A percentile compares a stretch with the other conserved stretches of the same genome.
phyloP scores from a whole-genome alignment of 2,329 filamentous ascomycete genomes.

The Microdochium paspali region DNA sequence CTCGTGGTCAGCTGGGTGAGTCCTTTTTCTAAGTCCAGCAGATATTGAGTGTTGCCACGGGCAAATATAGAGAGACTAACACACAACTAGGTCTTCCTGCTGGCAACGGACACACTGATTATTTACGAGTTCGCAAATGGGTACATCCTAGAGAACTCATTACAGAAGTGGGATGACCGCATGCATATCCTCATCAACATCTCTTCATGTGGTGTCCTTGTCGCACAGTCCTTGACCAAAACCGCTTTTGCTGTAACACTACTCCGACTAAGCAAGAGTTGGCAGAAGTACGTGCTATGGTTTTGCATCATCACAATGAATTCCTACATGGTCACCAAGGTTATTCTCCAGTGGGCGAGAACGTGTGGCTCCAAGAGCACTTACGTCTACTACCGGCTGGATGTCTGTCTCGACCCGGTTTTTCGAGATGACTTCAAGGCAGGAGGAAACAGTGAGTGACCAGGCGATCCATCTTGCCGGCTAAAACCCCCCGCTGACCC shows the following conservation, averaged over 20 bases:
- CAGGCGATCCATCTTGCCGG: no score
- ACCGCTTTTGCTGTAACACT: conserved; percentile 27
- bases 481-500: no score
- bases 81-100: conserved; percentile 32
- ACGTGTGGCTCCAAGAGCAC: conserved; percentile 31
- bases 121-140: conserved; percentile 35
- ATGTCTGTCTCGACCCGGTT: conserved; percentile 29
- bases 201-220: conserved; percentile 24
- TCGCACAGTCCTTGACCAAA: conserved; percentile 25
- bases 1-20: conserved; percentile 26
- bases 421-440: conserved; percentile 35
- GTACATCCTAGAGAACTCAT: conserved; percentile 27
- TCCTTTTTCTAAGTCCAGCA: no score
- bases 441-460: conserved; percentile 36
- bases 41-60: no score
- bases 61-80: no score
- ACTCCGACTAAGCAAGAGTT: conserved; percentile 31
- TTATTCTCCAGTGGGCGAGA: conserved; percentile 38
- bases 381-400: conserved; percentile 35
- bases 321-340: conserved; percentile 34
- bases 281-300: conserved; percentile 33
- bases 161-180: conserved; percentile 35
- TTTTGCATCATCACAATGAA: conserved; percentile 41
- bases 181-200: conserved; percentile 44
- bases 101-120: conserved; percentile 35